Conservation (phyloP, 2,329 filamentous ascomycete species). For the Cytospora leucostoma region DNA sequence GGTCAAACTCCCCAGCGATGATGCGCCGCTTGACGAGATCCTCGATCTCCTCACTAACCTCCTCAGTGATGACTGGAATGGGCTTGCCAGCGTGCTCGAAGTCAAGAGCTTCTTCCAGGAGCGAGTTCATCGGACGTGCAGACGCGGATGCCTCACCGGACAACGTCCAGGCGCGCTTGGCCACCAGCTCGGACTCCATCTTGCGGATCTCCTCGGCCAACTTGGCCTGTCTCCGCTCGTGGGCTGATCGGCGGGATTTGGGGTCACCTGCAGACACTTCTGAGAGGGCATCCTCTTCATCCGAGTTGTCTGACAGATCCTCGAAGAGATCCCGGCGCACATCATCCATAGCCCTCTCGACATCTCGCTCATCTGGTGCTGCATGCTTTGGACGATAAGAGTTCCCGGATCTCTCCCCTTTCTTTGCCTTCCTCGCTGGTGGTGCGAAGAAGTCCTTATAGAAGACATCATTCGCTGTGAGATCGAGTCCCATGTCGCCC, state of each 20-base stretch:
- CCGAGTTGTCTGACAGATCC: conserved; percentile 66
- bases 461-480: conserved; percentile 84
- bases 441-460: conserved; percentile 94
- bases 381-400: conserved; percentile 42
- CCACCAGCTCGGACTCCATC: conserved; percentile 84
- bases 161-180: conserved; percentile 88
- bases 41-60: conserved; percentile 89
- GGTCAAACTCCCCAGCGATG: conserved; percentile 86
- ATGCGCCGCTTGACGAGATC: conserved; percentile 93
- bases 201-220: conserved; percentile 87
- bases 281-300: conserved; percentile 65
- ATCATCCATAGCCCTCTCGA: conserved; percentile 81
- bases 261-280: conserved; percentile 69
- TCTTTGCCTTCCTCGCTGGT: conserved; percentile 71
- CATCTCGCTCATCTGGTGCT: conserved; percentile 61
- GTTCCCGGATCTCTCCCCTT: conserved; percentile 46
- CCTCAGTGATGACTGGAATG: conserved; percentile 88
- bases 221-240: conserved; percentile 84
- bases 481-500: conserved; percentile 46
- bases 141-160: conserved; percentile 82
- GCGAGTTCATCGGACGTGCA: conserved; percentile 84
- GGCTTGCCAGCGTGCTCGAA: conserved; percentile 96
- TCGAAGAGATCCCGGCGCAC: conserved; percentile 91
- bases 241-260: conserved; percentile 74
- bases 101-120: conserved; percentile 91